phyloP scores from a whole-genome alignment of 2,329 filamentous ascomycete species.

The Epichloe coenophiala region DNA sequence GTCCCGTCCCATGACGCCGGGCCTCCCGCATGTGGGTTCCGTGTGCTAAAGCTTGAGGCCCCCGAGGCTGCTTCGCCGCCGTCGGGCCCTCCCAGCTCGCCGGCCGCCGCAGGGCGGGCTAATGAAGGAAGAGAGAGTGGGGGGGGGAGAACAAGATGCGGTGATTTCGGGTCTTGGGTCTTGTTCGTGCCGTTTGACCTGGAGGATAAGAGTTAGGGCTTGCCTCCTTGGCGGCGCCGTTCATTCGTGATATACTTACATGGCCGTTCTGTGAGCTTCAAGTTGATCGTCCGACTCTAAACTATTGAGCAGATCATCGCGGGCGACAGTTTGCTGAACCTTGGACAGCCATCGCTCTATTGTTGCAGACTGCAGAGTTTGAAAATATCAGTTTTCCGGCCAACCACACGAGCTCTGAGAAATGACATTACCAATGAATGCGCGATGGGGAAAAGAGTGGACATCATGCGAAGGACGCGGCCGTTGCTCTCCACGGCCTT shows the following conservation, averaged over 20 bases:
- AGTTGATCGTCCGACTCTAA: slow-evolving; percentile 11
- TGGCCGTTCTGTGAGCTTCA: slow-evolving; percentile 10
- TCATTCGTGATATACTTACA: slow-evolving; percentile 5
- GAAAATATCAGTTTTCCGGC: neutral
- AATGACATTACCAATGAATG: slow-evolving; percentile 22
- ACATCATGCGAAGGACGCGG: slow-evolving; percentile 23
- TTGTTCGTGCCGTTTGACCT: slow-evolving; percentile 9
- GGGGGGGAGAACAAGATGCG: slow-evolving; percentile 12
- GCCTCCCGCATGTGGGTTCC: slow-evolving; percentile 10
- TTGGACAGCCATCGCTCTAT: slow-evolving; percentile 26
- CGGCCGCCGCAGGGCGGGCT: slow-evolving; percentile 8
- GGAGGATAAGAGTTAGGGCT: neutral
- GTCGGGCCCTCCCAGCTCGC: no score
- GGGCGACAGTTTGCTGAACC: slow-evolving; percentile 17
- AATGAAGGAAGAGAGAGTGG: slow-evolving; percentile 13
- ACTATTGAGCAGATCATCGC: slow-evolving; percentile 10
- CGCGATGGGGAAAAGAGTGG: slow-evolving; percentile 24
- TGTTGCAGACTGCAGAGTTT: slow-evolving; percentile 18
- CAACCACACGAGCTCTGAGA: neutral
- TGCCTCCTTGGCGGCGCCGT: neutral
- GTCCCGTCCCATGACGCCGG: slow-evolving; percentile 15
- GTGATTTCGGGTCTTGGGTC: slow-evolving; percentile 3
- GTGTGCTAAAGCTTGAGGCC: slow-evolving; percentile 10
- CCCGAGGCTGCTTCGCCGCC: neutral
- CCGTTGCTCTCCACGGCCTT: slow-evolving; percentile 26